Evolutionary conservation across 805 yeast species (phyloP).

Genomic region (Candida morakotiae): DNA sequence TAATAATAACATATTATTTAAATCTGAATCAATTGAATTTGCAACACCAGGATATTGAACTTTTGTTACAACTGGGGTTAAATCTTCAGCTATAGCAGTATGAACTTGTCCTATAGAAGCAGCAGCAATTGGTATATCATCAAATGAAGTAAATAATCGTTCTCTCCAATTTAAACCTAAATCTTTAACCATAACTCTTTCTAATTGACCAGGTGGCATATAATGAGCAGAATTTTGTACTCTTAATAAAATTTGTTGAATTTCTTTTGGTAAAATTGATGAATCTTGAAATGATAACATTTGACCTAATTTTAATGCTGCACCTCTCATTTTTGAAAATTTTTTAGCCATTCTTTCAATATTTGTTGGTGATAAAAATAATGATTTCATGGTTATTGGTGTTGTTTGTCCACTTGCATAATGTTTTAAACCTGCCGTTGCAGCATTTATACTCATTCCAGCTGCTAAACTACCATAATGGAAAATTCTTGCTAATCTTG

Average conservation of each 20-base stretch:
- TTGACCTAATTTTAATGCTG: constrained; percentile 96
- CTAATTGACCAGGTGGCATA: constrained; percentile 92
- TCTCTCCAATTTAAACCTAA: constrained; percentile 79
- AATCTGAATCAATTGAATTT: constrained; percentile 87
- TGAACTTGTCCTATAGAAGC: constrained; percentile 97
- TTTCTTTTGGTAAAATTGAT: constrained; percentile 76
- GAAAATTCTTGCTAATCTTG: constrained; percentile 82
- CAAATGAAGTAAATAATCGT: constrained; percentile 64
- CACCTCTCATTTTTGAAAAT: constrained; percentile 96
- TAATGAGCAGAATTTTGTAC: constrained; percentile 95
- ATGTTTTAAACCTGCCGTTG: constrained; percentile 71
- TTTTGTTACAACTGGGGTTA: constrained; percentile 82
- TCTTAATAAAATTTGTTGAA: constrained; percentile 71
- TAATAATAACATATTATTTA: constrained; percentile 77
- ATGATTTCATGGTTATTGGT: constrained; percentile 46
- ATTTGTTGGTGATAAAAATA: constrained; percentile 75
- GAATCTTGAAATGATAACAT: constrained; percentile 93
- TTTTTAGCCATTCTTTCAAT: constrained; percentile 85
- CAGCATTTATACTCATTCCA: constrained; percentile 80
- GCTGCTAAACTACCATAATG: constrained; percentile 94
- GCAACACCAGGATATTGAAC: constrained; percentile 98
- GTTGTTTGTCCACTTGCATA: constrained; percentile 48
- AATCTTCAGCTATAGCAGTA: constrained; percentile 63
- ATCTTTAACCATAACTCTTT: constrained; percentile 65
- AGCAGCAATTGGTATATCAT: constrained; percentile 91